phyloP scores from a whole-genome alignment of 306 rosid species.

The Fragaria ananassa region DNA sequence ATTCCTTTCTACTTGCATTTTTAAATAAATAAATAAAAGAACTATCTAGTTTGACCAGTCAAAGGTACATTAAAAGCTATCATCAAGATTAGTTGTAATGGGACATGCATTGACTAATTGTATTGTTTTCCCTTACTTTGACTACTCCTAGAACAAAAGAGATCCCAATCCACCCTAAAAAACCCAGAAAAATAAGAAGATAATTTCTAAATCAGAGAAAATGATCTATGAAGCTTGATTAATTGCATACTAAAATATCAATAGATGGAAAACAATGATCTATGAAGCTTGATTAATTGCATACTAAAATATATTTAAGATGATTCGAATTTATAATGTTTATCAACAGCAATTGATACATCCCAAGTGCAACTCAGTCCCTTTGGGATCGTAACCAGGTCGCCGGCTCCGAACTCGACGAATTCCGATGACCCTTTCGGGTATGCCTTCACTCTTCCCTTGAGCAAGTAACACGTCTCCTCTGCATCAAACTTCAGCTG shows the following conservation, averaged over 20 bases:
- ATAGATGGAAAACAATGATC: no score
- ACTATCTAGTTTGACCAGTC: conserved; percentile 55
- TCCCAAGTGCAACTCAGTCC: conserved; percentile 99
- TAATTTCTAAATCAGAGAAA: background rate
- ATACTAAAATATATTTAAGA: conserved; percentile 12
- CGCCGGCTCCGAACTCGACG: conserved; percentile 95
- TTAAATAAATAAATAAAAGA: background rate
- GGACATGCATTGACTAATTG: conserved; percentile 44
- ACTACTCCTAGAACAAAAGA: conserved; percentile 14
- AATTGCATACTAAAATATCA: background rate
- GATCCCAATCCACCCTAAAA: background rate
- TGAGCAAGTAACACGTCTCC: conserved; percentile 83
- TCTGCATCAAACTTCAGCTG: conserved; percentile 91
- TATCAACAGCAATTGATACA: conserved; percentile 87
- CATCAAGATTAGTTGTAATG: conserved; percentile 39
- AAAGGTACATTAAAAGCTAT: conserved; percentile 48
- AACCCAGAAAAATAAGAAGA: background rate
- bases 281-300: background rate
- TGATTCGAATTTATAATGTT: conserved; percentile 89
- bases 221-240: background rate
- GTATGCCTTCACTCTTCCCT: conserved; percentile 86
- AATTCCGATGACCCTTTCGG: conserved; percentile 74
- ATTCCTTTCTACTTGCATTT: background rate
- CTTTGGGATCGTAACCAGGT: conserved; percentile 79
- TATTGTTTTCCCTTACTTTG: conserved; percentile 40